Evolutionary conservation across 1,284 basidiomycete genomes (phyloP).

Genomic region (Fomitopsis pinicola): DNA sequence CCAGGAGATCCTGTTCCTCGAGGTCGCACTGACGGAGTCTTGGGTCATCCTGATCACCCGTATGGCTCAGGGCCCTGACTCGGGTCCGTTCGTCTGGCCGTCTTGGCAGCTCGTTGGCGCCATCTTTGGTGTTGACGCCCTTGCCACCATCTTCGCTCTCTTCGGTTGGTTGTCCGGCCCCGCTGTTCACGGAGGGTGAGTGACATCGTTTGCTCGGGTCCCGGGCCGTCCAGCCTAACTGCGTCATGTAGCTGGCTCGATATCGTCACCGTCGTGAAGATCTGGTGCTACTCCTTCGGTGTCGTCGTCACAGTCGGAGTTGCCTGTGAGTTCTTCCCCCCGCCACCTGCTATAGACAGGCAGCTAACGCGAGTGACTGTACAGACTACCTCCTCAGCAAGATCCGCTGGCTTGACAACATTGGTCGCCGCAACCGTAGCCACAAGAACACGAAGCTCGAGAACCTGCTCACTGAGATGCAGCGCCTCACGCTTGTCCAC

Average conservation of each 20-base stretch:
- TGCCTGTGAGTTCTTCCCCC: background rate
- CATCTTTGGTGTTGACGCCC: slow-evolving; percentile 7
- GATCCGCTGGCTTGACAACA: slow-evolving; percentile 6
- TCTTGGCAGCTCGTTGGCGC: slow-evolving; percentile 10
- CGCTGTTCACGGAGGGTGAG: slow-evolving; percentile 6
- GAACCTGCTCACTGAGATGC: slow-evolving; percentile 9
- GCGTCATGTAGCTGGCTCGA: slow-evolving; percentile 5
- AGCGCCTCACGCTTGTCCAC: slow-evolving; percentile 7
- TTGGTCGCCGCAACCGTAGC: slow-evolving; percentile 8
- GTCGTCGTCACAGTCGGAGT: slow-evolving; percentile 5
- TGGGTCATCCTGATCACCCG: slow-evolving; percentile 11
- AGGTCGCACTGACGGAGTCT: slow-evolving; percentile 8
- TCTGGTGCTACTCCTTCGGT: slow-evolving; percentile 8
- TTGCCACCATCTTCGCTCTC: slow-evolving; percentile 9
- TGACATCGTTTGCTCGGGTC: background rate
- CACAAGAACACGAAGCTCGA: slow-evolving; percentile 8
- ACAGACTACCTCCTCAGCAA: slow-evolving; percentile 7
- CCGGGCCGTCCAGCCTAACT: background rate
- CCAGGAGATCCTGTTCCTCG: slow-evolving; percentile 8
- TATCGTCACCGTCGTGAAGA: slow-evolving; percentile 10
- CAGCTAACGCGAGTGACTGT: background rate
- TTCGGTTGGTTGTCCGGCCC: slow-evolving; percentile 11
- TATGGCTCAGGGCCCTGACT: slow-evolving; percentile 4
- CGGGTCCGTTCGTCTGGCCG: slow-evolving; percentile 8
- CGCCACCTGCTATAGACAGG: too few species aligned